These are phyloP conservation scores for Mesembryanthemum crystallinum DNA, from an alignment of 148 eudicot genomes.

Conservation along the genomic window DNA sequence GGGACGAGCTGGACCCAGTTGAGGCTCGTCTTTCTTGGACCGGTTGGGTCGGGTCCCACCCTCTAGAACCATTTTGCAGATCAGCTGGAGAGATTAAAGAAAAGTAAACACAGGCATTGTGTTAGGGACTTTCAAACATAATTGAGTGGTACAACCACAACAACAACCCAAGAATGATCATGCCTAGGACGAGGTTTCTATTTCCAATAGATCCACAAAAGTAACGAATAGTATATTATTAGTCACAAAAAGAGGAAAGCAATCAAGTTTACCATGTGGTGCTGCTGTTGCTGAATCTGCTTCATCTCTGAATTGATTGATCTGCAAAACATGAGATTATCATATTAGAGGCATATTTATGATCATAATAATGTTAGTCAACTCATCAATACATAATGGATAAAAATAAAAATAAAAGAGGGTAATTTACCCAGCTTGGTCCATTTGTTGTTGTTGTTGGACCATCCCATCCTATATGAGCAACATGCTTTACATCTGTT, in stretches of 20 bases:
- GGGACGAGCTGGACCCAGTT: slow-evolving; percentile 14
- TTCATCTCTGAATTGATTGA: slow-evolving; percentile 28
- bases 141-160: not conserved
- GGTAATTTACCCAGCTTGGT: slow-evolving; percentile 41
- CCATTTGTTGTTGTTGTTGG: slow-evolving; percentile 37
- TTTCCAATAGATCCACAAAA: too few species aligned
- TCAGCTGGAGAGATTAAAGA: not conserved
- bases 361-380: not conserved
- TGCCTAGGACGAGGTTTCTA: too few species aligned
- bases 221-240: too few species aligned
- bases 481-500: slow-evolving; percentile 57
- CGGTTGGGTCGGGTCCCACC: slow-evolving; percentile 11
- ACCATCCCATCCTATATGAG: slow-evolving; percentile 61
- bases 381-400: too few species aligned
- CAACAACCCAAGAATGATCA: too few species aligned
- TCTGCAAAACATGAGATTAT: slow-evolving; percentile 19
- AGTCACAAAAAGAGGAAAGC: not conserved
- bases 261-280: slow-evolving; percentile 21
- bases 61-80: slow-evolving; percentile 7
- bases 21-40: slow-evolving; percentile 25
- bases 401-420: not conserved
- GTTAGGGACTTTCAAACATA: not conserved
- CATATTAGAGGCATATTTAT: not conserved
- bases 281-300: slow-evolving; percentile 14
- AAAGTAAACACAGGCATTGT: not conserved